These are phyloP conservation scores for Limnanthes douglasii DNA, from an alignment of 345 rosid species.

Conservation along the genomic window DNA sequence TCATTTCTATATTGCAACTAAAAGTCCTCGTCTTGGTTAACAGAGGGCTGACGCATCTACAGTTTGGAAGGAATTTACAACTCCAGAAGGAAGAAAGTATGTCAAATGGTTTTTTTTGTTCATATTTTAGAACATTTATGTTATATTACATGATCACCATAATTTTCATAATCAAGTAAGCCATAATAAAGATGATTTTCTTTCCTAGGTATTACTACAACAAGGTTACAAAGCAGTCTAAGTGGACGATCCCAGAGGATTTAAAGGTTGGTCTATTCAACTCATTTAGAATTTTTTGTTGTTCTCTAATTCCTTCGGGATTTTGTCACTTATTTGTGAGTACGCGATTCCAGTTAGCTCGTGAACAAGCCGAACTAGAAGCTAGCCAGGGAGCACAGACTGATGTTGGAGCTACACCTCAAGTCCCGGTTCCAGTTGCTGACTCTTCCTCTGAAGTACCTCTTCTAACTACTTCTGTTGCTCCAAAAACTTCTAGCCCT, in stretches of 20 bases:
- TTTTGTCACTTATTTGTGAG: conserved; percentile 10
- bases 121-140: conserved; percentile 3
- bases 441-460: conserved; percentile 26
- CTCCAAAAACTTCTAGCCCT: conserved; percentile 48
- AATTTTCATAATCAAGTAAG: conserved; percentile 3
- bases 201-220: conserved; percentile 78
- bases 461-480: conserved; percentile 21
- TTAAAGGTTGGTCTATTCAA: conserved; percentile 45
- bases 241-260: conserved; percentile 96
- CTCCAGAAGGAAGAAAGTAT: conserved; percentile 78
- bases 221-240: conserved; percentile 84
- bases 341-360: conserved; percentile 60
- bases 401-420: conserved; percentile 29
- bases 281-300: conserved; percentile 8
- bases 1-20: conserved; percentile 2
- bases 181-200: too few species aligned
- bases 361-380: conserved; percentile 67
- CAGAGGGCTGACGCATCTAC: conserved; percentile 99
- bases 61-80: conserved; percentile 97
- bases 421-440: conserved; percentile 21
- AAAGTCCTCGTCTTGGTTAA: conserved; percentile 7
- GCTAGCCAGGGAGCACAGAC: conserved; percentile 26
- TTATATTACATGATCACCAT: conserved; percentile 4
- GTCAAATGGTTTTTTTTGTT: conserved; percentile 11
- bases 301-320: background rate